Conservation (phyloP, 2,329 filamentous ascomycete species). For the Leptographium wingfieldii region DNA sequence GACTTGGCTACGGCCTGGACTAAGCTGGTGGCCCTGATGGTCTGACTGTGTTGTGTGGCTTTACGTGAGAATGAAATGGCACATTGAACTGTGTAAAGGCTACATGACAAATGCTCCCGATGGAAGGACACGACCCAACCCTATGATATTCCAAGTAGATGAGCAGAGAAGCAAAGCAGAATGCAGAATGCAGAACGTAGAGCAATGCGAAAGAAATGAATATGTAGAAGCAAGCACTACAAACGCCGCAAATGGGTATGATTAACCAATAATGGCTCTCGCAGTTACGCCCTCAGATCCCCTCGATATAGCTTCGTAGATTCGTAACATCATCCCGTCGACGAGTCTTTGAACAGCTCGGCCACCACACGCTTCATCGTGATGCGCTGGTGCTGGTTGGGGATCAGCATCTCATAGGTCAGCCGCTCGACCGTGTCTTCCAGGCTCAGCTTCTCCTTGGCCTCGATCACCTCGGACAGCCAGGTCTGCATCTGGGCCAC, state of each 20-base stretch:
- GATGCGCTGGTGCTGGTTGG: slow-evolving; percentile 38
- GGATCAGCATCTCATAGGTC: slow-evolving; percentile 40
- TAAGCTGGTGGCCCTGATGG: slow-evolving; percentile 8
- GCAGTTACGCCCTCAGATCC: background rate
- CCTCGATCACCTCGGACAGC: slow-evolving; percentile 39
- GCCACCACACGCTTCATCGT: slow-evolving; percentile 38
- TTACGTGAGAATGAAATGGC: too few relatives aligned
- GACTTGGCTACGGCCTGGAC: slow-evolving; percentile 13
- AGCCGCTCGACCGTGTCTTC: slow-evolving; percentile 38
- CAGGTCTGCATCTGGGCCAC: slow-evolving; percentile 42
- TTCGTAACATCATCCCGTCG: background rate
- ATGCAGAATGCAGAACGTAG: background rate
- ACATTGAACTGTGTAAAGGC: too few relatives aligned
- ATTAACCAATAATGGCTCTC: background rate
- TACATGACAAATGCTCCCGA: too few relatives aligned
- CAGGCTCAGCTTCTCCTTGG: slow-evolving; percentile 30
- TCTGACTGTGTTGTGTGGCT: background rate
- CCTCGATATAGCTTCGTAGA: background rate
- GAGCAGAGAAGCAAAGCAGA: background rate
- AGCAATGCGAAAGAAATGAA: too few relatives aligned
- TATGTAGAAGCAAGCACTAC: background rate
- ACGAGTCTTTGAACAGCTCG: slow-evolving; percentile 25
- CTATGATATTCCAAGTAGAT: too few relatives aligned
- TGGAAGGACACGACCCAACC: too few relatives aligned
- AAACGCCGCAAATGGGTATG: background rate